Conservation (phyloP, 1,139 yeast species). For the Arxiozyma slooffiae region DNA sequence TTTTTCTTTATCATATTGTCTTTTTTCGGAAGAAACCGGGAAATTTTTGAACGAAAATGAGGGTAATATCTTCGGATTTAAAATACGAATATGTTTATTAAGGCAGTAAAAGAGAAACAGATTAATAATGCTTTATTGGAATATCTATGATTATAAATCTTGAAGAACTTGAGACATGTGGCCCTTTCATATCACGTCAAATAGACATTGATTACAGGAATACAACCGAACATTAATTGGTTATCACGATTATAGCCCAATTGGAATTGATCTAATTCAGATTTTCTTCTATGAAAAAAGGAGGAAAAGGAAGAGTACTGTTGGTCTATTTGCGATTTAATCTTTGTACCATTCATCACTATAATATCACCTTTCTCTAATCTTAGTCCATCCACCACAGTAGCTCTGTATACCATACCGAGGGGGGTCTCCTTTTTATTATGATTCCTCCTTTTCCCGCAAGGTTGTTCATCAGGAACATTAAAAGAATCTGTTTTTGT, state of each 20-base stretch:
- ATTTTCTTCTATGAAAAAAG: too few species aligned
- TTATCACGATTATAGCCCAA: constrained; percentile 17
- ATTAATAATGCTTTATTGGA: too few species aligned
- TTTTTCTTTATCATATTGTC: not conserved
- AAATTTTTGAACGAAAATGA: not conserved
- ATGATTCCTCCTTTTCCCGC: not conserved
- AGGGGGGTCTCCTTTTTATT: too few species aligned
- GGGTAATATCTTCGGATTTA: not conserved
- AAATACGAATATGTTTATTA: not conserved
- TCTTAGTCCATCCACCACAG: too few species aligned
- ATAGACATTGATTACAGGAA: constrained; percentile 20
- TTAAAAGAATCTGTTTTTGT: constrained; percentile 6
- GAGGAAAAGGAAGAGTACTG: too few species aligned
- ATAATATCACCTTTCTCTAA: too few species aligned
- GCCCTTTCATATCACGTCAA: not conserved
- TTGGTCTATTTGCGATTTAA: too few species aligned
- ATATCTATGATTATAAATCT: not conserved
- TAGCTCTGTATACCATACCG: constrained; percentile 12
- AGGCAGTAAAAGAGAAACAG: not conserved
- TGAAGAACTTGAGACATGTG: not conserved
- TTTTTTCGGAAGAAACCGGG: not conserved
- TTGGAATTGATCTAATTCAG: too few species aligned
- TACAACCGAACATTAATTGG: constrained; percentile 21
- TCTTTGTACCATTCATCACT: too few species aligned
- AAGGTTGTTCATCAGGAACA: constrained; percentile 2